Evolutionary conservation across 2,329 filamentous ascomycete species (phyloP).

Genomic region (Cercospora sp.): DNA sequence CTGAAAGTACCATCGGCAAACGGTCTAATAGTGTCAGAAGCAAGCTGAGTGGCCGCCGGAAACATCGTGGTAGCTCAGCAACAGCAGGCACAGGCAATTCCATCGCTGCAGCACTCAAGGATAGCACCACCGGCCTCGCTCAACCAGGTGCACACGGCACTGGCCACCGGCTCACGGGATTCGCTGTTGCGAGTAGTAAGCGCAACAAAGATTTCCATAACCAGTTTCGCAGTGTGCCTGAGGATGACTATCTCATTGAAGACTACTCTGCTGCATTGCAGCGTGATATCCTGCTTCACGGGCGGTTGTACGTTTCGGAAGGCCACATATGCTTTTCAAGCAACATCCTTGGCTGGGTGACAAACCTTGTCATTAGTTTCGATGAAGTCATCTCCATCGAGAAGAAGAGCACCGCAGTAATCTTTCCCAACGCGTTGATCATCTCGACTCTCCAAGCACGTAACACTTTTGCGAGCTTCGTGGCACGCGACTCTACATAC

Average conservation of each 20-base stretch:
- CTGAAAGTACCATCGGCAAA: constrained; percentile 55
- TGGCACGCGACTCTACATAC: constrained; percentile 92
- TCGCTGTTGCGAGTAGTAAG: constrained; percentile 94
- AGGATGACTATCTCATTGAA: constrained; percentile 97
- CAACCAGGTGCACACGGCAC: constrained; percentile 60
- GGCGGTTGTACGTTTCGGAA: constrained; percentile 92
- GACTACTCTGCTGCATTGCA: constrained; percentile 97
- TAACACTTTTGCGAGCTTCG: constrained; percentile 92
- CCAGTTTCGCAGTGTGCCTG: constrained; percentile 92
- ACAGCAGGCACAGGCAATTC: constrained; percentile 65
- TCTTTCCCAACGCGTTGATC: constrained; percentile 97
- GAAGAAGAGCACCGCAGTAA: constrained; percentile 89
- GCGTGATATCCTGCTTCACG: constrained; percentile 90
- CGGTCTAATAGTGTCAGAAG: constrained; percentile 54
- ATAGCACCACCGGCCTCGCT: constrained; percentile 69
- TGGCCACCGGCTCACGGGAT: constrained; percentile 81
- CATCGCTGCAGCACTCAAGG: constrained; percentile 69
- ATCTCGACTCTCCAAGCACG: constrained; percentile 94
- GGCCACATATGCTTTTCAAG: constrained; percentile 98
- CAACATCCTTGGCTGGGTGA: constrained; percentile 98
- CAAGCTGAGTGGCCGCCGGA: constrained; percentile 56
- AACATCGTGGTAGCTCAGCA: constrained; percentile 79
- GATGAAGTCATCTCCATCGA: constrained; percentile 97
- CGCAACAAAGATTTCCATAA: constrained; percentile 93
- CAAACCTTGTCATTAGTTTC: constrained; percentile 95